phyloP scores from a whole-genome alignment of 305 asterid genomes.

The Ajuga reptans region DNA sequence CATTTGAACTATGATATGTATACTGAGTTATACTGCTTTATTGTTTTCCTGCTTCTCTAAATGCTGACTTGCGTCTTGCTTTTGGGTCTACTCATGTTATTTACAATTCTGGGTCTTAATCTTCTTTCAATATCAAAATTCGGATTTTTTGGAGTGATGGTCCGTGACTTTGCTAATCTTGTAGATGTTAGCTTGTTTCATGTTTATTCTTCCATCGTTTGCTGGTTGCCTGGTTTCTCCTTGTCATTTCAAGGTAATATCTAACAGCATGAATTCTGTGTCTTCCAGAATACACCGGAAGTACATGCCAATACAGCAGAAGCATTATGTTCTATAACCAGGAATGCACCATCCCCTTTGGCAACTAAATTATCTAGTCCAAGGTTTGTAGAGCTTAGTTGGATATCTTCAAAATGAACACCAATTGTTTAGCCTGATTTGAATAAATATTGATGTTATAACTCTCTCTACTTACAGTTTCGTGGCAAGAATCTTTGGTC shows the following conservation, averaged over 20 bases:
- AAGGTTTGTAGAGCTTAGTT: slow-evolving; percentile 33
- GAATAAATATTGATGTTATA: slow-evolving; percentile 7
- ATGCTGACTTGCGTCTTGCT: background rate
- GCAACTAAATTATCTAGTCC: slow-evolving; percentile 73
- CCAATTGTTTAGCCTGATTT: slow-evolving; percentile 2
- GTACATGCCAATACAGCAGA: slow-evolving; percentile 85
- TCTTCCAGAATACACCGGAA: slow-evolving; percentile 52
- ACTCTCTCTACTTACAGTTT: slow-evolving; percentile 46
- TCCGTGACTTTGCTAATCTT: background rate
- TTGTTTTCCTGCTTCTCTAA: background rate
- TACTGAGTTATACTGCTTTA: background rate
- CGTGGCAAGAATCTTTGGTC: slow-evolving; percentile 78
- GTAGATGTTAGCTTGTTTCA: background rate
- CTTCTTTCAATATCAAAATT: background rate
- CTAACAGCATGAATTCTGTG: slow-evolving; percentile 15
- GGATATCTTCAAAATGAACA: background rate
- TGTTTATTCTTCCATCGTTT: slow-evolving; percentile 7
- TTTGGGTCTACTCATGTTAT: background rate
- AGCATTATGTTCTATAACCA: slow-evolving; percentile 66
- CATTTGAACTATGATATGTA: background rate
- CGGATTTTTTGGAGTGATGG: background rate
- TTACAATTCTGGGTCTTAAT: background rate
- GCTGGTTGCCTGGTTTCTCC: slow-evolving; percentile 1
- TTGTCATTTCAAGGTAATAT: background rate
- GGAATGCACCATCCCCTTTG: slow-evolving; percentile 71